Evolutionary conservation across 495 filamentous ascomycete species (phyloP), one percentile per base, ranked within the genome.

Genomic region (Thozetella sp.): DNA sequence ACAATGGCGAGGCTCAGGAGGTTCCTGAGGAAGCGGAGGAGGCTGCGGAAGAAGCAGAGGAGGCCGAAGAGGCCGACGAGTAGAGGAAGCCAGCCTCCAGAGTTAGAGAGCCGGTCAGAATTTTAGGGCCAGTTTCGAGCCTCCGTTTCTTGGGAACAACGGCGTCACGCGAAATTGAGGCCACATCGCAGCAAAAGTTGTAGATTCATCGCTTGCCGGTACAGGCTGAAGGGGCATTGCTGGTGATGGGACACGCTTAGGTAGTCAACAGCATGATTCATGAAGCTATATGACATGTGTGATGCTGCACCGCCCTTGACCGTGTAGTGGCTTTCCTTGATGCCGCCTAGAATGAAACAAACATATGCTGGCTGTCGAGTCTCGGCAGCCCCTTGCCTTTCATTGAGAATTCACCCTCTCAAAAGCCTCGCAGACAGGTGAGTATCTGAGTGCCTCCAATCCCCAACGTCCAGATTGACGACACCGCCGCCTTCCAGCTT

Each of bases 1-100:
- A 82, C 56, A 84, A 81, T 52, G 81, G 84, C 57, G 70, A 62
- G 26, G 64, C 57, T 1, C 65, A 62, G 24, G 69, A 63, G 17
- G 65, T 43, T 4, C 66, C 65, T 6, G 67, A 59, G 1, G 66
- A 72, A 34, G 63, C 45, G 23, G 60, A 60, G 1, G 61, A 43
- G 0, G 63, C 56, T 4, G 59, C 58, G 6, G 63, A 59, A 9
- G 30, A 17, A 4, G 53, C 22, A 19, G 61, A 60, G 11, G 59
- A 60, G 1, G 58, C 52, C 1, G 62, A 55, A 13, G 59, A 67
- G 19, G 59, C 57, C 23, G 61, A 54, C 34, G 64, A 54, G 17
- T 58, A 61, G 10, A 55, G 58, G 26, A 48, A 4, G 11, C n/a
- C 43, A n/a, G 43, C n/a, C n/a, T 13, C 43, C n/a, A n/a, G 45